A percentile compares a stretch with the other conserved stretches of the same genome.
These are phyloP conservation scores for Suillus brevipes DNA, from an alignment of 768 basidiomycete genomes.

Conservation along the genomic window DNA sequence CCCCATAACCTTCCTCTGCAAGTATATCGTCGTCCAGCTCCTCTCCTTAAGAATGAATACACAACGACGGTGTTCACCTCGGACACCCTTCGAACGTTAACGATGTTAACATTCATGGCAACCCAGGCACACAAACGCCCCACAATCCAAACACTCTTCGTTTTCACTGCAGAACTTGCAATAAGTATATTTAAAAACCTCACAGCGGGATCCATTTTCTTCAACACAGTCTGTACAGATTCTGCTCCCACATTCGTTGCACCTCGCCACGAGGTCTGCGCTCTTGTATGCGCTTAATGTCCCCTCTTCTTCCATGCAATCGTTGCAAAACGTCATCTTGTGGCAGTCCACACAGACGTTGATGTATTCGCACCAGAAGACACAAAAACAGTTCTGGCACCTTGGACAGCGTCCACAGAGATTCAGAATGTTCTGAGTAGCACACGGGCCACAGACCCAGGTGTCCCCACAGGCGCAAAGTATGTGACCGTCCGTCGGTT, in stretches of 20 bases:
- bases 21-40: no score
- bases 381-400: slow-evolving; percentile 20
- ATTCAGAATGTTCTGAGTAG: not conserved
- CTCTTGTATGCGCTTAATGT: not conserved
- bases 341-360: slow-evolving; percentile 20
- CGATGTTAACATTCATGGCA: no score
- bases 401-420: slow-evolving; percentile 13
- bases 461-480: not conserved
- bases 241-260: not conserved
- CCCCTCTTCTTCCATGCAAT: slow-evolving; percentile 25
- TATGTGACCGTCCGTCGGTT: not conserved
- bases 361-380: slow-evolving; percentile 26
- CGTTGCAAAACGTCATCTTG: slow-evolving; percentile 23
- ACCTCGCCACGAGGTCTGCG: not conserved
- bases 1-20: no score
- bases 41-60: no score
- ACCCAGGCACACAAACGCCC: not conserved
- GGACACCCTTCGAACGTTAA: no score
- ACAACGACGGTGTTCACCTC: no score
- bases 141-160: no score
- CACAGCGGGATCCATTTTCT: not conserved
- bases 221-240: not conserved
- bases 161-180: no score
- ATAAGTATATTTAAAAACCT: no score
- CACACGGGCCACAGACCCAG: not conserved